A percentile compares a stretch with the other conserved stretches of the same genome.
phyloP scores from a whole-genome alignment of 306 rosid genomes.

The Prosopis cineraria region DNA sequence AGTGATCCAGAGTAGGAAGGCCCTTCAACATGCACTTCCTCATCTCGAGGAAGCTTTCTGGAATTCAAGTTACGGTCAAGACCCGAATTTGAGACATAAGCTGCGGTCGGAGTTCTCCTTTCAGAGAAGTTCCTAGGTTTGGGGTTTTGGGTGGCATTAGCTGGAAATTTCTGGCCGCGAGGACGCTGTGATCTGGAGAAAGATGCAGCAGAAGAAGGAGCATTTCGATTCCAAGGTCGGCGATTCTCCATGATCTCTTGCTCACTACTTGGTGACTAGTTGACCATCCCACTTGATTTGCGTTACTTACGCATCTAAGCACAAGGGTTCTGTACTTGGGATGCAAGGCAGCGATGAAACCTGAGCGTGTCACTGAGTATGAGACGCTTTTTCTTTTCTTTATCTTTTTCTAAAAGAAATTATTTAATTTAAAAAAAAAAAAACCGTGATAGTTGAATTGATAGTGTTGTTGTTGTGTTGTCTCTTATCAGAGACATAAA shows the following conservation, averaged over 20 bases:
- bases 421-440: too few species aligned
- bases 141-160: constrained; percentile 28
- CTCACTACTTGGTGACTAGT: not conserved
- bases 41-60: constrained; percentile 25
- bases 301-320: too few species aligned
- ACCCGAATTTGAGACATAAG: constrained; percentile 27
- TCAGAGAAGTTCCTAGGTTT: constrained; percentile 27
- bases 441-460: too few species aligned
- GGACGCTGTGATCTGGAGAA: constrained; percentile 32
- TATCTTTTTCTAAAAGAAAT: too few species aligned
- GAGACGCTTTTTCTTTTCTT: too few species aligned
- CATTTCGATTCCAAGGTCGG: constrained; percentile 33
- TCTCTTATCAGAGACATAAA: too few species aligned
- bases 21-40: constrained; percentile 12
- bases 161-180: constrained; percentile 19
- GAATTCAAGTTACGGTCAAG: not conserved
- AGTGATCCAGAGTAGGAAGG: constrained; percentile 42
- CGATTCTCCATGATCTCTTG: constrained; percentile 41
- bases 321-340: too few species aligned
- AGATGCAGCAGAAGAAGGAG: constrained; percentile 9
- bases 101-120: constrained; percentile 19
- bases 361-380: too few species aligned
- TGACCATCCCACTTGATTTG: not conserved
- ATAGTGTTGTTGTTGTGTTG: too few species aligned
- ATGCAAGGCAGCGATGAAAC: too few species aligned